Evolutionary conservation across 495 filamentous ascomycete species (phyloP).

Genomic region (Acidiella bohemica): DNA sequence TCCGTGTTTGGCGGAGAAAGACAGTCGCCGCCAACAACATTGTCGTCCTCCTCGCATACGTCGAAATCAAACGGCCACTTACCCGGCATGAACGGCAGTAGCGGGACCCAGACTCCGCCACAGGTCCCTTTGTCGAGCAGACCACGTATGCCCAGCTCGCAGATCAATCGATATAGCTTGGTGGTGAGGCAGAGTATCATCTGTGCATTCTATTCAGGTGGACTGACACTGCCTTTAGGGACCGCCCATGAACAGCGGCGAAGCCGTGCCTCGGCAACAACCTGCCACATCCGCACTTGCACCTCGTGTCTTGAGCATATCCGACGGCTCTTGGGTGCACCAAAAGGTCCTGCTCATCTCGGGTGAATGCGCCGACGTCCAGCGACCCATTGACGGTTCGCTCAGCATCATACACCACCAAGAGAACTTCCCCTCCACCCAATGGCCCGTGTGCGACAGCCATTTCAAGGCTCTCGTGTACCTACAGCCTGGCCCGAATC

Average conservation of each 20-base stretch:
- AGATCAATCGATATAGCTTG: conserved; percentile 31
- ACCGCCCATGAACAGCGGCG: too few species aligned
- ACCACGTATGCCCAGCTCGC: conserved; percentile 22
- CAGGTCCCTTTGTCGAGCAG: conserved; percentile 13
- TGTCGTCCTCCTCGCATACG: conserved; percentile 41
- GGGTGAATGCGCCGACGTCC: conserved; percentile 62
- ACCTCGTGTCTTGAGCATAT: conserved; percentile 59
- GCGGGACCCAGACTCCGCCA: conserved; percentile 33
- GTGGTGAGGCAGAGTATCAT: conserved; percentile 37
- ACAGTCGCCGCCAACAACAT: conserved; percentile 46
- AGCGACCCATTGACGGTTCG: conserved; percentile 61
- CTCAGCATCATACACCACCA: conserved; percentile 70
- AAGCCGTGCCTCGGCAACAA: conserved; percentile 31
- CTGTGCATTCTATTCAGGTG: too few species aligned
- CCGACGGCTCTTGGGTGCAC: conserved; percentile 78
- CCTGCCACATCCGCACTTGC: conserved; percentile 60
- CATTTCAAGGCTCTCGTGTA: conserved; percentile 83
- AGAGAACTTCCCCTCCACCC: conserved; percentile 64
- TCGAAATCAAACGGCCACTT: conserved; percentile 40
- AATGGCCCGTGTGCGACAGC: conserved; percentile 74
- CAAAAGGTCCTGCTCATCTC: conserved; percentile 76
- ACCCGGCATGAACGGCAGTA: conserved; percentile 38
- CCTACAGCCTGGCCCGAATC: conserved; percentile 76
- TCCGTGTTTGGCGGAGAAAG: conserved; percentile 40
- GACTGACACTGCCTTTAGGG: too few species aligned